Conservation (phyloP, 2,329 filamentous ascomycete species). For the Exophiala sp. region DNA sequence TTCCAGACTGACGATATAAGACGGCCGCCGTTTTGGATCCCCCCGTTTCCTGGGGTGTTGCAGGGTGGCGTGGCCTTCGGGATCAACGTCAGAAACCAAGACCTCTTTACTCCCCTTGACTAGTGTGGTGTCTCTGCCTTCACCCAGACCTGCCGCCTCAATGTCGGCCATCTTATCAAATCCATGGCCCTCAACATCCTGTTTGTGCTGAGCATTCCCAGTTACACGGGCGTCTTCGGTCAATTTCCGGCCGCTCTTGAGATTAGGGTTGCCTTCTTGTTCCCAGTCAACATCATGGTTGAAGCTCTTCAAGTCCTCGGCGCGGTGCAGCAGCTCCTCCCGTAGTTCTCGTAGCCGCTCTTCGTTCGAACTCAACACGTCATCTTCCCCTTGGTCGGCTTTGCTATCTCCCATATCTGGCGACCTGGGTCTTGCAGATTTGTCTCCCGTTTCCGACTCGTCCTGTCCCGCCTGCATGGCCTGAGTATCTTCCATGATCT, state of each 20-base stretch:
- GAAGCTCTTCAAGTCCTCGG: constrained; percentile 59
- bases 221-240: constrained; percentile 55
- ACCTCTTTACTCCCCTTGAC: constrained; percentile 62
- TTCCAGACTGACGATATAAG: constrained; percentile 31
- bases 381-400: constrained; percentile 11
- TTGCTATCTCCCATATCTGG: constrained; percentile 24
- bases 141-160: constrained; percentile 54
- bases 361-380: constrained; percentile 14
- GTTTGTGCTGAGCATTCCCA: constrained; percentile 56
- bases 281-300: constrained; percentile 68
- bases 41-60: constrained; percentile 47
- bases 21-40: constrained; percentile 30
- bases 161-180: constrained; percentile 67
- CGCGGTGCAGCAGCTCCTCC: constrained; percentile 52
- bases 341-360: constrained; percentile 31
- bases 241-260: constrained; percentile 50
- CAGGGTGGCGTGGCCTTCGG: constrained; percentile 59
- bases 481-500: constrained; percentile 73
- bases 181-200: constrained; percentile 74
- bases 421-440: constrained; percentile 24
- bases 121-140: constrained; percentile 65
- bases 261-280: constrained; percentile 52
- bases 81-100: constrained; percentile 56
- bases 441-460: constrained; percentile 47
- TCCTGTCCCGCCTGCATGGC: constrained; percentile 59